Evolutionary conservation across 2,329 filamentous ascomycete genomes (phyloP).

Genomic region (Trichocomaceae sp.): DNA sequence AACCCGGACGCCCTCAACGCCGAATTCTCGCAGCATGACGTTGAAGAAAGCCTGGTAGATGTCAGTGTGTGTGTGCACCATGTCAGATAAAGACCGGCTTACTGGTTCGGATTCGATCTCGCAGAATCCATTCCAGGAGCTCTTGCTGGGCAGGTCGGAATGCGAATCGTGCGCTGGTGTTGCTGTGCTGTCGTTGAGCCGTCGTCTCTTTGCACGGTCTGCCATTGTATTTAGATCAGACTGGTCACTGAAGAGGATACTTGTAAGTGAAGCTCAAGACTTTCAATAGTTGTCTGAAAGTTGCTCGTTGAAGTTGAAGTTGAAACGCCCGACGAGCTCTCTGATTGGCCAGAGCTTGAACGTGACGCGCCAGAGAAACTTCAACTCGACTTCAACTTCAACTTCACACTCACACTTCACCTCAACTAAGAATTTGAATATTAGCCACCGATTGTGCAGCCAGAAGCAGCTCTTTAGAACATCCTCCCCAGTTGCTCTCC

Average conservation of each 20-base stretch:
- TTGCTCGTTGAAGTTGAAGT: no score
- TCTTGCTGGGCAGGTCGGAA: slow-evolving; percentile 28
- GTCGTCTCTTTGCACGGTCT: slow-evolving; percentile 10
- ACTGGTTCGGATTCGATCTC: slow-evolving; percentile 89
- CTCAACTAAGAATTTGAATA: no score
- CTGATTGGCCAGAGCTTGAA: slow-evolving; percentile 18
- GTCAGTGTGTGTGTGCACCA: no score
- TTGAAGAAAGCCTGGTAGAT: slow-evolving; percentile 68
- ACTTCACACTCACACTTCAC: no score
- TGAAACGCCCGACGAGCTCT: neutral
- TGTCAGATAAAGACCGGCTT: slow-evolving; percentile 24
- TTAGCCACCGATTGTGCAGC: no score
- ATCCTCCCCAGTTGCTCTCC: no score
- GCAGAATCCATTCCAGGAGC: slow-evolving; percentile 42
- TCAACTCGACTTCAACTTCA: neutral
- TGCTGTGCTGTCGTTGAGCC: slow-evolving; percentile 3
- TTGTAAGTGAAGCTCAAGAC: neutral
- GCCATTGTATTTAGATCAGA: slow-evolving; percentile 8
- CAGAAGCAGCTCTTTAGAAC: no score
- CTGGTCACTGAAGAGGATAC: no score
- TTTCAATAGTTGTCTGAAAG: no score
- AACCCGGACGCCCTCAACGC: slow-evolving; percentile 65
- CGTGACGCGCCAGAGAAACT: slow-evolving; percentile 12
- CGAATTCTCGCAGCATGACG: slow-evolving; percentile 71
- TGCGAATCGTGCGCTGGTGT: neutral